Base-by-base conservation (phyloP, 139 green algal species). In the Pseudopediastrum boryanum region DNA sequence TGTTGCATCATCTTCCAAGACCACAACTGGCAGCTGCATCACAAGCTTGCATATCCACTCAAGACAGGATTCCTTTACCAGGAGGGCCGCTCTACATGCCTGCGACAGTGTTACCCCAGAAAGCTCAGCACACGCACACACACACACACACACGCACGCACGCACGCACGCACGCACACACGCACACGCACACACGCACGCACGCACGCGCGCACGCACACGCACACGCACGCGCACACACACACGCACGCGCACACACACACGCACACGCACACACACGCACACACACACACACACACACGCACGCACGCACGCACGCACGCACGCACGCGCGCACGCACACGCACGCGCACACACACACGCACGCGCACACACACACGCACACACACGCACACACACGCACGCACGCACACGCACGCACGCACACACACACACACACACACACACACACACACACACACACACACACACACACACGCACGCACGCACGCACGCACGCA, bases 241-340 rank as follows among this genome's bases (percentile, higher is more conserved):
- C 46, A 56, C 46, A 56, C 46, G 16, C 46, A 56, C 46, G 16
- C 46, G 16, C 46, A 56, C 46, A 56, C 46, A 56, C 46, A 56
- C 46, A 56, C 46, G 16, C 46, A 56, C 46, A 56, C 46, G 16
- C 46, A 56, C 46, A 56, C 46, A 56, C 13, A 16, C 46, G 16
- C 46, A 56, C 46, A 56, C 46, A 56, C 46, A 56, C 46, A 56
- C 46, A 56, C 46, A 56, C 46, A 56, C 46, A 56, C 46, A 56
- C 46, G 16, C 46, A 56, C 46, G 16, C 46, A 56, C 46, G 16
- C 46, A 56, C 46, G 16, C 46, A 56, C 46, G 16, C 13, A 16
- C 46, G 16, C 46, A 56, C 46, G 16, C 46, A 56, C 46, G 16
- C 46, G 16, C 46, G 16, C 46, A 56, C 46, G 16, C 46, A 56